Evolutionary conservation across 495 filamentous ascomycete species (phyloP).

Genomic region (Oleoguttula mirabilis): DNA sequence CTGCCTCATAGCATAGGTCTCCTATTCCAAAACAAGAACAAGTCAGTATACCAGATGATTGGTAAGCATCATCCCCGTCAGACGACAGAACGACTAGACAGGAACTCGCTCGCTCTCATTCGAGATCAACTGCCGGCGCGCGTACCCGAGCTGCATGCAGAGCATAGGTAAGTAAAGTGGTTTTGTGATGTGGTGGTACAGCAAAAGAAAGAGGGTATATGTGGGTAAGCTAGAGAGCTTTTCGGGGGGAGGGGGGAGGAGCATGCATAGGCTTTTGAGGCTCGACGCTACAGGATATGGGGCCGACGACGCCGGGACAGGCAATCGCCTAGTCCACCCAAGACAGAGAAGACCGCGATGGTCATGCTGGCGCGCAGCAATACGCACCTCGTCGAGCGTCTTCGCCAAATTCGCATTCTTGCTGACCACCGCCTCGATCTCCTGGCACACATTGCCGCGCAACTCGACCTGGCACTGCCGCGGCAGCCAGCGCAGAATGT

Average conservation of each 20-base stretch:
- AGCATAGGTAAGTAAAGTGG: too few species aligned
- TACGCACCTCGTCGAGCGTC: conserved; percentile 23
- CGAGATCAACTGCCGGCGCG: conserved; percentile 17
- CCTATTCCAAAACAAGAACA: too few species aligned
- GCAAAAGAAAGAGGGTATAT: too few species aligned
- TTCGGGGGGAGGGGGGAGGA: too few species aligned
- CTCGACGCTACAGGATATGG: too few species aligned
- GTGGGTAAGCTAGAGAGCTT: too few species aligned
- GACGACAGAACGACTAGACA: too few species aligned
- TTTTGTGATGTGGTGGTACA: too few species aligned
- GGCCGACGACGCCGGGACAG: background rate
- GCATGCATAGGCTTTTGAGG: too few species aligned
- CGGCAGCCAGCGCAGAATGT: conserved; percentile 12
- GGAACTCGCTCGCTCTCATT: conserved; percentile 8
- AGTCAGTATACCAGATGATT: too few species aligned
- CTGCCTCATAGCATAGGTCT: too few species aligned
- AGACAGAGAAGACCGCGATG: background rate
- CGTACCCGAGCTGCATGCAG: conserved; percentile 18
- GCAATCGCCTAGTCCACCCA: background rate
- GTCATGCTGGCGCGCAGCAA: background rate
- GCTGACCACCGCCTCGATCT: conserved; percentile 23
- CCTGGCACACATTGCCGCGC: conserved; percentile 15
- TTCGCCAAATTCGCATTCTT: conserved; percentile 21
- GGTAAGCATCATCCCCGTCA: too few species aligned
- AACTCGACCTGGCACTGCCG: conserved; percentile 21